Base-by-base conservation (phyloP, 2,329 filamentous ascomycete genomes). In the Orbilia ellipsospora region DNA sequence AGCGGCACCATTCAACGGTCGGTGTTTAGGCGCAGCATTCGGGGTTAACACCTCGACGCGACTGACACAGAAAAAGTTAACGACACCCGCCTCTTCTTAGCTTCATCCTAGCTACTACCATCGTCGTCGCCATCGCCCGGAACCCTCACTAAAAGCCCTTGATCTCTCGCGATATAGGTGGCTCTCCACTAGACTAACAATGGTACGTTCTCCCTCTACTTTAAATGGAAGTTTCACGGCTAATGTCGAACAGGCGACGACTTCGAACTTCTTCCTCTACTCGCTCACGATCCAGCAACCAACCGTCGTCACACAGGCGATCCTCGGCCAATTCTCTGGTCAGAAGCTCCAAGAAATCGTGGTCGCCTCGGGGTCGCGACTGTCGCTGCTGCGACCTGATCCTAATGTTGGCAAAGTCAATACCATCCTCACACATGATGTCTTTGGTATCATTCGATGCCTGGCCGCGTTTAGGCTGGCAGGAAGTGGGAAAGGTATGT, bases 181-280 rank as follows among this genome's bases (percentile, higher is more conserved):
- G 52, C 31, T 51, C 42, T 26, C 16, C 40, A 42, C 31, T 28
- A 36, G 31, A 55, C 44, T 45, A 45, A 69, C 45, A 18, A 75
- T 75, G 72, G 72, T 75, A 75, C 26, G 64, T 40, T 42, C n/a
- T 48, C 1, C 40, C 16, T 10, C 26, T 28, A 31, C 16, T n/a
- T 23, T 23, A 12, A 36, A 48, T 18, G 23, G 28, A 16, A n/a
- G 7, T 56, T 23, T 10, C 16, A 18, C 28, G n/a, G n/a, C 72
- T 75, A 69, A 75, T 23, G 8, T 23, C 45, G 36, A 48, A 48
- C 40, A 98, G 95, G 94, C 95, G 85, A 96, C 94, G 82, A 97
- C 94, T 77, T 97, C 94, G 79, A 94, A 94, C 83, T 96, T 97
- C 93, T 97, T 97, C 83, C 90, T 99, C 85, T 99, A 99, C 85